These are phyloP conservation scores for Claviceps africana DNA, from an alignment of 2,329 filamentous ascomycete species.

Conservation along the genomic window DNA sequence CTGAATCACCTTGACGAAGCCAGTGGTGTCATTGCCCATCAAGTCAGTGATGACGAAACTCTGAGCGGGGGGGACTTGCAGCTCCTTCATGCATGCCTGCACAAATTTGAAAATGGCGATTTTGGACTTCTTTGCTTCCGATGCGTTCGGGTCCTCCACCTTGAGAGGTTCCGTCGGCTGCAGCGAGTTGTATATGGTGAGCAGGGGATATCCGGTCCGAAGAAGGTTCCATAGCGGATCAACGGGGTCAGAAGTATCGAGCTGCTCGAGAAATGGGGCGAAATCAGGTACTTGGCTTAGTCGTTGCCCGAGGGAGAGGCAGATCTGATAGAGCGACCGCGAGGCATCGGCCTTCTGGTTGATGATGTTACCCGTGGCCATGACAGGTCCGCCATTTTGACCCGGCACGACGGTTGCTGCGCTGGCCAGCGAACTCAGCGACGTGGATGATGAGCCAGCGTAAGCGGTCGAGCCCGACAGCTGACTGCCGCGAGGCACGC, in stretches of 20 bases:
- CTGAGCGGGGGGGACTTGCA: constrained; percentile 65
- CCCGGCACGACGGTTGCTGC: constrained; percentile 25
- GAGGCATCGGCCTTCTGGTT: constrained; percentile 91
- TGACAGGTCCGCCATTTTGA: constrained; percentile 45
- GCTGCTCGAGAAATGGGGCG: constrained; percentile 56
- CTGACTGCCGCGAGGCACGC: constrained; percentile 44
- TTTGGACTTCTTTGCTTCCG: constrained; percentile 68
- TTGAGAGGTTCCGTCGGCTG: constrained; percentile 54
- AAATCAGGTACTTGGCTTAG: constrained; percentile 76
- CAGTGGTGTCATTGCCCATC: constrained; percentile 87
- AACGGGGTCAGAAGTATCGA: constrained; percentile 63
- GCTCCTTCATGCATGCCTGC: constrained; percentile 70
- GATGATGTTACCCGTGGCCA: constrained; percentile 86
- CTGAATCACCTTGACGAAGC: constrained; percentile 92
- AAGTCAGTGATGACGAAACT: constrained; percentile 88
- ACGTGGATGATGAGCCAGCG: constrained; percentile 38
- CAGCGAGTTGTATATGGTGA: constrained; percentile 79
- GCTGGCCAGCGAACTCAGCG: constrained; percentile 34
- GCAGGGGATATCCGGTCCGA: constrained; percentile 66
- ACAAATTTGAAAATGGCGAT: constrained; percentile 86
- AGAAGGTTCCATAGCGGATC: constrained; percentile 83
- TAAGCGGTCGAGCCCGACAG: constrained; percentile 47
- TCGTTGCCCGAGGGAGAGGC: constrained; percentile 68
- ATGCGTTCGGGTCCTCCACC: constrained; percentile 46
- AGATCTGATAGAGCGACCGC: constrained; percentile 88